Evolutionary conservation across 768 basidiomycete genomes (phyloP).

Genomic region (Auricularia heimuer): DNA sequence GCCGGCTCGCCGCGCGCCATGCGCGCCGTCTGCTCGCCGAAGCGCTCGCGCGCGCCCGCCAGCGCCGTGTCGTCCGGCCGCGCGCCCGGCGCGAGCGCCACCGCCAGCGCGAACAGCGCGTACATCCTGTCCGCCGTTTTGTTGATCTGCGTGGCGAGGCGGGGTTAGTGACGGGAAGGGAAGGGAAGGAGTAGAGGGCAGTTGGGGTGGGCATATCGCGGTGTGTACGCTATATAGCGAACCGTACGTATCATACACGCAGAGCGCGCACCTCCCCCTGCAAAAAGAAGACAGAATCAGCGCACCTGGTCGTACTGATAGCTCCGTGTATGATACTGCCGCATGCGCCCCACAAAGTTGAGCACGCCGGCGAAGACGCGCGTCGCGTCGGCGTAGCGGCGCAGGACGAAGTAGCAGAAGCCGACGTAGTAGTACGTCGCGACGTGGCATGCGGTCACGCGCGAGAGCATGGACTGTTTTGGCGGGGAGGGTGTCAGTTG

Average conservation of each 20-base stretch:
- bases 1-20: conserved; percentile 40
- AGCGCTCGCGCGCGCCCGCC: conserved; percentile 85
- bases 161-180: neutral
- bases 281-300: too few species aligned
- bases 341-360: conserved; percentile 92
- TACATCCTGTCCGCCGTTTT: conserved; percentile 99
- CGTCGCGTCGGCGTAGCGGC: conserved; percentile 91
- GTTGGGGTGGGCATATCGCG: too few species aligned
- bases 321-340: conserved; percentile 92
- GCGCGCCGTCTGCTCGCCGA: conserved; percentile 35
- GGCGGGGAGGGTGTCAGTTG: neutral
- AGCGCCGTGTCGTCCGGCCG: conserved; percentile 91
- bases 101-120: conserved; percentile 87
- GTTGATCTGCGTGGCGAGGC: conserved; percentile 53
- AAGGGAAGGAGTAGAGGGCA: neutral
- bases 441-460: conserved; percentile 95
- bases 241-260: too few species aligned
- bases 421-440: conserved; percentile 93
- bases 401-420: conserved; percentile 92
- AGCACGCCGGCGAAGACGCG: conserved; percentile 86
- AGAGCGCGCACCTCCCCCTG: too few species aligned
- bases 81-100: conserved; percentile 75
- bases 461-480: conserved; percentile 71
- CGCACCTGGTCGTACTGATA: conserved; percentile 91
- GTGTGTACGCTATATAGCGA: too few species aligned